Conservation (phyloP, 345 rosid genomes). For the Passiflora organensis region DNA sequence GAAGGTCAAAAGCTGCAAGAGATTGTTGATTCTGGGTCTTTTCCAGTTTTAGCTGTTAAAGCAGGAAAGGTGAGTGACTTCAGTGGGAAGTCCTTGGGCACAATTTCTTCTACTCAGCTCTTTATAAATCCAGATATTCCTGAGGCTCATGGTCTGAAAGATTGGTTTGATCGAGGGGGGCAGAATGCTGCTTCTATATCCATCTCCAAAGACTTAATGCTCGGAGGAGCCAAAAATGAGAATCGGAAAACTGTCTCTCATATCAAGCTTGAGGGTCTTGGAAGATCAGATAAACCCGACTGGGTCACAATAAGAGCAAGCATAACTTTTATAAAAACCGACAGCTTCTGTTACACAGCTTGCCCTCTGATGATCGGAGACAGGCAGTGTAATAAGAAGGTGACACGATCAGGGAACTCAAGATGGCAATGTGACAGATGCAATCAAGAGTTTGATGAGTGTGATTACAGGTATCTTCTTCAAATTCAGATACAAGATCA, state of each 20-base stretch:
- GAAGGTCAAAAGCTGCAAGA: slow-evolving; percentile 81
- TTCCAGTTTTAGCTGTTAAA: slow-evolving; percentile 77
- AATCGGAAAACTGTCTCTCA: slow-evolving; percentile 62
- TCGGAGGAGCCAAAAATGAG: slow-evolving; percentile 54
- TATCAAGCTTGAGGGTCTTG: slow-evolving; percentile 87
- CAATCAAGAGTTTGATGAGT: slow-evolving; percentile 78
- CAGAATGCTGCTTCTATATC: slow-evolving; percentile 49
- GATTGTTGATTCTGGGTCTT: slow-evolving; percentile 55
- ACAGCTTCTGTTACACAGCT: slow-evolving; percentile 80
- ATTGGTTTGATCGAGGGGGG: slow-evolving; percentile 79
- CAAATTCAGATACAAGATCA: slow-evolving; percentile 90
- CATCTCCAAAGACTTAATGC: slow-evolving; percentile 65
- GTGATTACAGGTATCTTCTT: slow-evolving; percentile 83
- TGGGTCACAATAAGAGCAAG: slow-evolving; percentile 76
- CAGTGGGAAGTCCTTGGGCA: slow-evolving; percentile 79
- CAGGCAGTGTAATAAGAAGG: slow-evolving; percentile 81
- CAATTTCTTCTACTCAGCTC: slow-evolving; percentile 76
- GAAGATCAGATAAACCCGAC: slow-evolving; percentile 84
- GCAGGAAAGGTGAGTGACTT: slow-evolving; percentile 85
- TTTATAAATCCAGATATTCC: slow-evolving; percentile 77
- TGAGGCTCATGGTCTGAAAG: slow-evolving; percentile 53
- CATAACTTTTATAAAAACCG: slow-evolving; percentile 63
- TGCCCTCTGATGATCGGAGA: slow-evolving; percentile 88
- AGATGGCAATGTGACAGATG: slow-evolving; percentile 85
- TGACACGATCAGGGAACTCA: slow-evolving; percentile 42